Base-by-base conservation (phyloP, 768 basidiomycete genomes). In the Strobilomyces echinocephalus region DNA sequence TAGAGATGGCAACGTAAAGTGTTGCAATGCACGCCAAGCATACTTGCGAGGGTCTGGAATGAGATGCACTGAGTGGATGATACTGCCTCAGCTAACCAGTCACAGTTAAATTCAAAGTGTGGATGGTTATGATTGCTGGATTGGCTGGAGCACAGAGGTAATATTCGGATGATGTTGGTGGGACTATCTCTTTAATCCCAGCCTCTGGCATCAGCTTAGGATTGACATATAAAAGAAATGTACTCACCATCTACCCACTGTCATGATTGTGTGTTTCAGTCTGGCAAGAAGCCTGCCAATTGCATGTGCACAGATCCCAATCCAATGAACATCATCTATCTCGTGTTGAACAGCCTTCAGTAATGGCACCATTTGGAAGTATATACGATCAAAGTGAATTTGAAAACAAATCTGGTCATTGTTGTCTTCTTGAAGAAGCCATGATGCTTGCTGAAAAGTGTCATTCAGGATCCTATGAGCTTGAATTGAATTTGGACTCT, bases 311-410 rank as follows among this genome's bases (percentile, higher is more conserved):
- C 48, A 45, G 3, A 2, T 10, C 10, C 8, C 18, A 12, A 33
- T 30, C 55, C 53, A 41, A 2, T 47, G 8, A 4, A 16, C 16
- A 10, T 56, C 41, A 26, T 9, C 48, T 6, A 56, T 46, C 45
- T 54, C 46, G 35, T 53, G 24, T 0, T 54, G 44, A 31, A 66
- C 46, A 6, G 45, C 60, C n/a, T 52, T 35, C 2, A 66, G 41
- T 33, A 50, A 57, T 24, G 8, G 59, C 30, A 51, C 44, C 30
- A 38, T 47, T 30, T 47, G 55, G 7, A n/a, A 52, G 40, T 2
- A 45, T 12, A 49, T 59, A 10, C 40, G 58, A 26, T 66, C 60
- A 28, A 52, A 31, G 11, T 66, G 61, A 20, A 66, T 54, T 5
- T 26, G 34, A 8, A 67, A 34, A 8, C 36, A 48, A 24, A 53